Percentiles rank a stretch among this genome's conserved stretches.
Evolutionary conservation across 306 rosid genomes (phyloP).

Genomic region (Coriaria nepalensis): DNA sequence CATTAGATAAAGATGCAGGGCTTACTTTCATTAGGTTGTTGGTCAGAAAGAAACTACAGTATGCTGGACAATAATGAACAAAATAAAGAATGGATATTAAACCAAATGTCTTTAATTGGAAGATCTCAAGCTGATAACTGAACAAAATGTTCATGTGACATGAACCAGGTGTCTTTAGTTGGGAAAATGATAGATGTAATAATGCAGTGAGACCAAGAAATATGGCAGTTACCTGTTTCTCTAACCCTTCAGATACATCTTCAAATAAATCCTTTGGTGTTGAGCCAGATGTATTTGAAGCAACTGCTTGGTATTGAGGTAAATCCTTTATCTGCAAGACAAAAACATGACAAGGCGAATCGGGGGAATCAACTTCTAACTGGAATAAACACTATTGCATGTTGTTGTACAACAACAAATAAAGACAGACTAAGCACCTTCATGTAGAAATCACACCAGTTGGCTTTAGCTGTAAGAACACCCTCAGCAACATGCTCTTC

Average conservation of each 20-base stretch:
- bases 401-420: constrained; percentile 3
- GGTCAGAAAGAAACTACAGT: too few species aligned
- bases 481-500: constrained; percentile 69
- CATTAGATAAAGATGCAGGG: not conserved
- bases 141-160: too few species aligned
- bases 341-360: not conserved
- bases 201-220: not conserved
- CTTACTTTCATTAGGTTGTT: too few species aligned
- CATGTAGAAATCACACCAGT: constrained; percentile 85
- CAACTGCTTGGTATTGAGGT: constrained; percentile 91
- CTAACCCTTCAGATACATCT: constrained; percentile 68
- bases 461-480: constrained; percentile 62
- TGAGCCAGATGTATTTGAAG: constrained; percentile 76
- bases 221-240: constrained; percentile 43
- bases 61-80: too few species aligned
- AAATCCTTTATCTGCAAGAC: constrained; percentile 58
- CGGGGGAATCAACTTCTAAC: not conserved
- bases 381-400: not conserved
- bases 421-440: constrained; percentile 35
- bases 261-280: constrained; percentile 92
- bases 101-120: too few species aligned
- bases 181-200: too few species aligned
- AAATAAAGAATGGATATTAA: too few species aligned
- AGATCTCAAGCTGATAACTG: too few species aligned
- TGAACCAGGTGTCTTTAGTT: too few species aligned